Evolutionary conservation across 2,329 filamentous ascomycete genomes (phyloP), one percentile per base, ranked within the genome.

Genomic region (Eurotiales sp.): DNA sequence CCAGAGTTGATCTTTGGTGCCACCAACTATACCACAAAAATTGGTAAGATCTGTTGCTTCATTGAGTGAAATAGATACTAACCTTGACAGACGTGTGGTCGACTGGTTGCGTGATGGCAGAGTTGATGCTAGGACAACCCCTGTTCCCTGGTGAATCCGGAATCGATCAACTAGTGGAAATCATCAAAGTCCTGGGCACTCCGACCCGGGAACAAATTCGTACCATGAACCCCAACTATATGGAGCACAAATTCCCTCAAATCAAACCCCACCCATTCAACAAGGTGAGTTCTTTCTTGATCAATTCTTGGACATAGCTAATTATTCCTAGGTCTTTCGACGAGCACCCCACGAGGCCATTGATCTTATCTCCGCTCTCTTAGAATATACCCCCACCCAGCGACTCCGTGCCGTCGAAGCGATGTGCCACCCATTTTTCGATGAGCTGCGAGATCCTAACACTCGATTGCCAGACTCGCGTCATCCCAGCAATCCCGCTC

Each of bases 211-310:
- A 99, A 71, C 93, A 99, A 73, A 99, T 99, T 66, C 88, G 93
- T 61, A 99, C 93, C 59, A 99, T 99, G 93, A 99, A 99, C 74
- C 93, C 93, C 54, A 99, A 99, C 74, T 99, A 99, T 75, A 99
- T 99, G 93, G 93, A 99, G 77, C 93, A 99, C 78, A 97, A 97
- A 77, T 99, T 99, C 74, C 93, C 93, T 43, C 93, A 99, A 73
- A 99, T 99, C 78, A 99, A 99, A 79, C 93, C 93, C 53, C 93
- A 99, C 67, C 93, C 93, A 23, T 99, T 99, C 80, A 95, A 88
- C 77, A 97, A 97, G 82, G 82, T 84, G 69, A 53, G 34, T 7
- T 14, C 15, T 25, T 44, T 49, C 17, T 8, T n/a, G 8, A 12
- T 7, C 27, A 25, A 15, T 6, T 22, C 11, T 12, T 39, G 14